phyloP scores from a whole-genome alignment of 805 yeast genomes.

The Candida coquimbonensis region DNA sequence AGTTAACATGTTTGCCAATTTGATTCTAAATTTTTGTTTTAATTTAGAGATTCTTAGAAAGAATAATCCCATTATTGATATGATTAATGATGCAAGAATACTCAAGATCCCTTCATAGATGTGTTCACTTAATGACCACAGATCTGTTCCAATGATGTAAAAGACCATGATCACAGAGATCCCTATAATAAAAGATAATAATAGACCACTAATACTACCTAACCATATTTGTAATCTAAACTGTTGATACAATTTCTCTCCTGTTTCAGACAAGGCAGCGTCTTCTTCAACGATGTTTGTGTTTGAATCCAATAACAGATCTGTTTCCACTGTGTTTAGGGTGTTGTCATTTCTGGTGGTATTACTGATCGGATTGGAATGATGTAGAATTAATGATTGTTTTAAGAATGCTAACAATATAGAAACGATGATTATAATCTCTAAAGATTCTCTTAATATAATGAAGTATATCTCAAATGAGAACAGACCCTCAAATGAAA shows the following conservation, averaged over 20 bases:
- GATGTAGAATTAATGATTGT: slow-evolving; percentile 42
- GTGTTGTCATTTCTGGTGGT: not conserved
- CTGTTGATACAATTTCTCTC: slow-evolving; percentile 31
- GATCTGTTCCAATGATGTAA: slow-evolving; percentile 71
- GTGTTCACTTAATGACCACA: slow-evolving; percentile 84
- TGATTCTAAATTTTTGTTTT: slow-evolving; percentile 74
- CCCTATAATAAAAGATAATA: slow-evolving; percentile 67
- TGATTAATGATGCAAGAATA: slow-evolving; percentile 67
- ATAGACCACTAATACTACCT: slow-evolving; percentile 70
- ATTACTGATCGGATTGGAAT: slow-evolving; percentile 7
- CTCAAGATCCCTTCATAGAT: slow-evolving; percentile 86
- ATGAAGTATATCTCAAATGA: slow-evolving; percentile 72
- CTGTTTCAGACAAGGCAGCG: slow-evolving; percentile 15
- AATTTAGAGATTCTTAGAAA: slow-evolving; percentile 73
- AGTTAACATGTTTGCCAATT: slow-evolving; percentile 37
- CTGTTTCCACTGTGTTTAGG: slow-evolving; percentile 5
- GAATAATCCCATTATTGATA: slow-evolving; percentile 82
- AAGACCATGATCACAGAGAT: slow-evolving; percentile 61
- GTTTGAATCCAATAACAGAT: slow-evolving; percentile 6
- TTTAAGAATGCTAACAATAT: slow-evolving; percentile 65
- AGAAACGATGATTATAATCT: slow-evolving; percentile 69
- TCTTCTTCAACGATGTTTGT: not conserved
- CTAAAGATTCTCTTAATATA: slow-evolving; percentile 65
- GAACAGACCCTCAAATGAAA: slow-evolving; percentile 33
- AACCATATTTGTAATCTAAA: slow-evolving; percentile 70